Base-by-base conservation (phyloP, 805 yeast species). In the Komagataella mondaviorum region DNA sequence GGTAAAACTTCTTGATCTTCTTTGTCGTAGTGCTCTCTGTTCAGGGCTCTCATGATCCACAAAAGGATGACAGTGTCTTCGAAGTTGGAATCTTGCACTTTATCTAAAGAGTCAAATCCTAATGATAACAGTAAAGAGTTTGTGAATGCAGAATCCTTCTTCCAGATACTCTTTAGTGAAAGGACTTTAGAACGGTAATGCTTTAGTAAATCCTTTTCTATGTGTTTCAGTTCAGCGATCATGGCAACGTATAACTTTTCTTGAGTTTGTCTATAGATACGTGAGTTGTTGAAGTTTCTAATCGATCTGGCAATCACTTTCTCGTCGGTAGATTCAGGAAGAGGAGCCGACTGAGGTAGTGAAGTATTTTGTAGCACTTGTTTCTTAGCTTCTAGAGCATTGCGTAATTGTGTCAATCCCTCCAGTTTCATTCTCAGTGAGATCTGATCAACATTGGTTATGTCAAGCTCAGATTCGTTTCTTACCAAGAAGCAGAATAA, bases 41-140 rank as follows among this genome's bases (percentile, higher is more conserved):
- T 83, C 52, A 71, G 67, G 52, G 78, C 74, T 57, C 88, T 71
- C 43, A 85, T 76, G 23, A 85, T 67, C 78, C 83, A 85, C 45
- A 85, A 63, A 18, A 82, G 62, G 63, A 85, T 67, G 2, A 76
- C 75, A 56, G 81, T 84, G 52, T 81, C 82, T 52, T 79, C 65
- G 48, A 79, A 70, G 46, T 72, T 69, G 46, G 76, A 68, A 2
- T 63, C 69, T 2, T 73, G 58, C 14, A 85, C 57, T 48, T 77
- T 80, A 4, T 78, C 81, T 57, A 73, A 80, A 18, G 71, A 69
- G 3, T 75, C 63, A 8, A 79, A 71, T 6, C 88, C 90, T 60
- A 81, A 74, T 1, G 78, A 67, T 23, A 80, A 62, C 10, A 80
- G 61, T 20, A 85, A 63, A 2, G 86, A 72, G 54, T 76, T 76